Conservation (phyloP, 2,329 filamentous ascomycete genomes). For the Mycosphaerella sp. region DNA sequence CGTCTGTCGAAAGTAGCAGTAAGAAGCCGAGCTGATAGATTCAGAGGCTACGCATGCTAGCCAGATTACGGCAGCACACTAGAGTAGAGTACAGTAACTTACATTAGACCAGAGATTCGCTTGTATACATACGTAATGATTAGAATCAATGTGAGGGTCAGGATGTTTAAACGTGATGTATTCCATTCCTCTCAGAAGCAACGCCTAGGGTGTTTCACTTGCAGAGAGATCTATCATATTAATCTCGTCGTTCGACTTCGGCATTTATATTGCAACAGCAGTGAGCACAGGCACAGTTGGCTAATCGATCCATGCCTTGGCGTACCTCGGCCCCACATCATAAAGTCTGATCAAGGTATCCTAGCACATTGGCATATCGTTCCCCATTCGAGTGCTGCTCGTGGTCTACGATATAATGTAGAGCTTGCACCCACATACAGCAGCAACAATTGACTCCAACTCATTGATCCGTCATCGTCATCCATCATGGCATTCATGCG, state of each 20-base stretch:
- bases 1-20: too few relatives aligned
- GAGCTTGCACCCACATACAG: background rate
- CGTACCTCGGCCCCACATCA: background rate
- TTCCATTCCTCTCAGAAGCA: too few relatives aligned
- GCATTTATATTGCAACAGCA: too few relatives aligned
- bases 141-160: background rate
- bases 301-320: background rate
- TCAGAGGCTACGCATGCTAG: slow-evolving; percentile 28
- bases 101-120: background rate
- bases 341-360: background rate
- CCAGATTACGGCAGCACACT: slow-evolving; percentile 28
- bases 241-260: background rate
- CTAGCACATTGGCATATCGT: background rate
- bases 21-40: slow-evolving; percentile 36
- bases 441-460: background rate
- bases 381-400: background rate
- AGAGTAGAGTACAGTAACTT: background rate
- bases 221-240: background rate
- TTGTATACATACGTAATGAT: background rate
- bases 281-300: too few relatives aligned
- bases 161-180: too few relatives aligned
- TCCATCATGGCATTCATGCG: background rate
- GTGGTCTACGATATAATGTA: background rate
- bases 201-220: too few relatives aligned
- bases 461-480: background rate